Conservation (phyloP, 2,329 filamentous ascomycete species). For the Curvularia spicifera region DNA sequence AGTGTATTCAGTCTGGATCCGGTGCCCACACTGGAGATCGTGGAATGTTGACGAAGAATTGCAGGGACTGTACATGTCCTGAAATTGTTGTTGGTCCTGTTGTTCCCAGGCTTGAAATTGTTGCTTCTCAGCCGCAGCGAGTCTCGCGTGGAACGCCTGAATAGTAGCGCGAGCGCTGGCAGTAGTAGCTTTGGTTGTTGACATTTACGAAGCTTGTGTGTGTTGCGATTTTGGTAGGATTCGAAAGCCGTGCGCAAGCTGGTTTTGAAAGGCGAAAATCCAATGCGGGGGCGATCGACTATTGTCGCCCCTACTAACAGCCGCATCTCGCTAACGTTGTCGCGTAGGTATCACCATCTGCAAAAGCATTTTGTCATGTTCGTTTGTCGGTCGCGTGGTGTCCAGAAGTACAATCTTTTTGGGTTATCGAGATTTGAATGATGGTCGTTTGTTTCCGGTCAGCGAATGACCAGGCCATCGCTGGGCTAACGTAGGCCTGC, state of each 20-base stretch:
- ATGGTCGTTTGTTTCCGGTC: not conserved
- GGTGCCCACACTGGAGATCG: slow-evolving; percentile 16
- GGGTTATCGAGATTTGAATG: not conserved
- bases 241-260: not conserved
- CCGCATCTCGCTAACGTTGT: slow-evolving; percentile 3
- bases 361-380: not conserved
- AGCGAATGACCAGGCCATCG: not conserved
- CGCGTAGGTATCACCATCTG: not conserved
- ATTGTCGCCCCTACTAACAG: not conserved
- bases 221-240: slow-evolving; percentile 7
- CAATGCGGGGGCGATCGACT: slow-evolving; percentile 7
- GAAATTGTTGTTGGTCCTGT: slow-evolving; percentile 14
- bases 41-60: slow-evolving; percentile 12
- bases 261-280: slow-evolving; percentile 4
- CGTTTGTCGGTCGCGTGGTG: too few relatives aligned
- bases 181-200: slow-evolving; percentile 8
- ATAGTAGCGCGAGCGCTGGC: slow-evolving; percentile 13
- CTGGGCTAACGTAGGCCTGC: not conserved
- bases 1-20: slow-evolving; percentile 17
- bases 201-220: not conserved
- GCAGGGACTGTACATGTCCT: slow-evolving; percentile 18
- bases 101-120: not conserved
- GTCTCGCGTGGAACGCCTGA: slow-evolving; percentile 10
- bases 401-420: not conserved
- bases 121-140: slow-evolving; percentile 13